Conservation (phyloP, 1,139 yeast species). For the Magnusiomyces suaveolens region DNA sequence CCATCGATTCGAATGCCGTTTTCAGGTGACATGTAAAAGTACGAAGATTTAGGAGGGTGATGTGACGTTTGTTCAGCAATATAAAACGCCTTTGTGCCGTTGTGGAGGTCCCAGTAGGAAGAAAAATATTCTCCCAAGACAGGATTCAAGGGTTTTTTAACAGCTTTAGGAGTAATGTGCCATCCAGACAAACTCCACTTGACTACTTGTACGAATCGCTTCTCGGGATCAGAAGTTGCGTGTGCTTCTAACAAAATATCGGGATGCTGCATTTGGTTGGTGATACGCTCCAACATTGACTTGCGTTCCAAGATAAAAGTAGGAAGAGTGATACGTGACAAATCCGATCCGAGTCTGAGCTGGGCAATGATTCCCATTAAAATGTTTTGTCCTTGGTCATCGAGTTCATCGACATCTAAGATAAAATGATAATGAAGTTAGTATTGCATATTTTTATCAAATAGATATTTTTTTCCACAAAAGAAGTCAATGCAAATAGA, state of each 20-base stretch:
- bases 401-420: slow-evolving; percentile 77
- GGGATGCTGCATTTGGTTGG: slow-evolving; percentile 83
- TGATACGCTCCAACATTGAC: slow-evolving; percentile 90
- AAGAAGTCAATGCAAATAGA: too few species aligned
- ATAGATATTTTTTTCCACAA: too few species aligned
- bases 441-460: neutral
- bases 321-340: slow-evolving; percentile 83
- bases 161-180: slow-evolving; percentile 98
- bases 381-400: slow-evolving; percentile 79
- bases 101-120: slow-evolving; percentile 84
- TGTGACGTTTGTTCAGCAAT: slow-evolving; percentile 92
- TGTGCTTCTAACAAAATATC: slow-evolving; percentile 64
- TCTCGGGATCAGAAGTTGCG: slow-evolving; percentile 42
- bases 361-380: slow-evolving; percentile 81
- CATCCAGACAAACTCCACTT: slow-evolving; percentile 91
- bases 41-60: slow-evolving; percentile 96
- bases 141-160: slow-evolving; percentile 91
- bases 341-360: slow-evolving; percentile 84
- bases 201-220: slow-evolving; percentile 62
- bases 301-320: slow-evolving; percentile 91
- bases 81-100: slow-evolving; percentile 62
- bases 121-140: slow-evolving; percentile 83
- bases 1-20: slow-evolving; percentile 82
- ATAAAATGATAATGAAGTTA: neutral
- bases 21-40: slow-evolving; percentile 79